phyloP scores from a whole-genome alignment of 306 rosid species.

The Sophora flavescens region DNA sequence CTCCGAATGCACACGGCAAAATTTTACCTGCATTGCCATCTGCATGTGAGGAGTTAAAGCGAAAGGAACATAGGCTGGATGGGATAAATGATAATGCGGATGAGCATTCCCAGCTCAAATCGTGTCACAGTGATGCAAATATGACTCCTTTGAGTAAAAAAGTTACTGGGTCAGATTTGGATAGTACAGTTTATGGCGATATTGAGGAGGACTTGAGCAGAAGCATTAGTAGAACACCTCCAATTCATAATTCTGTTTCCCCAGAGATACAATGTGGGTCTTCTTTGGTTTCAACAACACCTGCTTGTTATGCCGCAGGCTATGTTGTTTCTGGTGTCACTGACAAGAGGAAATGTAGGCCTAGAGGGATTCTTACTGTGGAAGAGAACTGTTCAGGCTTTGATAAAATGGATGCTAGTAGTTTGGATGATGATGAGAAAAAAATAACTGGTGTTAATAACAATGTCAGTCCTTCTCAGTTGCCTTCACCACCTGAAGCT shows the following conservation, averaged over 20 bases:
- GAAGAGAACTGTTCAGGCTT: conserved; percentile 57
- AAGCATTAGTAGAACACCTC: conserved; percentile 67
- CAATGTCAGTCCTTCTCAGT: conserved; percentile 50
- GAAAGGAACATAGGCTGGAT: conserved; percentile 42
- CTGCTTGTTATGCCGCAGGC: conserved; percentile 86
- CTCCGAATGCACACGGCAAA: conserved; percentile 41
- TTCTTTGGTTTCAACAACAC: conserved; percentile 60
- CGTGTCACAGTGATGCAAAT: conserved; percentile 44
- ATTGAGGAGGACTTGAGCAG: conserved; percentile 49
- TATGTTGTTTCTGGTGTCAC: conserved; percentile 78
- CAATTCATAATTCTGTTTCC: conserved; percentile 75
- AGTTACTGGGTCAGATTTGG: conserved; percentile 43
- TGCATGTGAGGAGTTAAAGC: conserved; percentile 49
- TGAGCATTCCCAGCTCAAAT: conserved; percentile 44
- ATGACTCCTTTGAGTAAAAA: conserved; percentile 62
- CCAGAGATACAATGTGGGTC: conserved; percentile 81
- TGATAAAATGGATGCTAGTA: conserved; percentile 47
- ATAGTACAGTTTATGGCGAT: conserved; percentile 41
- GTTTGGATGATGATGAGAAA: conserved; percentile 54
- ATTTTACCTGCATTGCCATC: conserved; percentile 43
- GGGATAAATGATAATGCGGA: conserved; percentile 44
- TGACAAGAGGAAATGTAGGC: conserved; percentile 89
- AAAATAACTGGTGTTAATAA: conserved; percentile 27
- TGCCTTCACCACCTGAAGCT: conserved; percentile 82
- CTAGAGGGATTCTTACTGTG: conserved; percentile 77